A percentile compares a stretch with the other conserved stretches of the same genome.
phyloP scores from a whole-genome alignment of 2,329 filamentous ascomycete genomes.

The Xylaria sp. region DNA sequence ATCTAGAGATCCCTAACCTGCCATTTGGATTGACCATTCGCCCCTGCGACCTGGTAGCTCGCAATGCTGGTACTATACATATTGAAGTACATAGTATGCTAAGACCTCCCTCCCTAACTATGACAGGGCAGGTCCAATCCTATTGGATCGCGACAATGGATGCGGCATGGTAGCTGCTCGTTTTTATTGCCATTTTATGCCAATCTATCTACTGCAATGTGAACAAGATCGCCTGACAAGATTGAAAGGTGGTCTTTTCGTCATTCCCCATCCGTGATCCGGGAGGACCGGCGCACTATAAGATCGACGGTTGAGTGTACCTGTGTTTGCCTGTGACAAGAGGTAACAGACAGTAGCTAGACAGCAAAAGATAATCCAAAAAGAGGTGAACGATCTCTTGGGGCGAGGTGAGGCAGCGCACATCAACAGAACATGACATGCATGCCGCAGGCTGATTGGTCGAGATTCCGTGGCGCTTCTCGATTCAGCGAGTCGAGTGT shows the following conservation, averaged over 20 bases:
- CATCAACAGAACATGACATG: conserved; percentile 26
- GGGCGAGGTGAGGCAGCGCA: conserved; percentile 30
- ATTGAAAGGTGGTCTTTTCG: background rate
- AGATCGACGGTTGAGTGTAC: conserved; percentile 1
- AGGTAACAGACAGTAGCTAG: too few relatives aligned
- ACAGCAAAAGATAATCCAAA: background rate
- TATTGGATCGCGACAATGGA: conserved; percentile 26
- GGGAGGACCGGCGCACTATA: background rate
- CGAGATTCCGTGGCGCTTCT: conserved; percentile 32
- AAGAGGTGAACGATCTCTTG: conserved; percentile 6
- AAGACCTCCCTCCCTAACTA: conserved; percentile 5
- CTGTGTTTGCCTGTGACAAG: background rate
- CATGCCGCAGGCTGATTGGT: conserved; percentile 42
- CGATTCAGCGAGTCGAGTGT: conserved; percentile 42
- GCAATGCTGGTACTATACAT: background rate
- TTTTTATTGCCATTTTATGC: conserved; percentile 9
- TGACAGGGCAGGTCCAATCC: conserved; percentile 1
- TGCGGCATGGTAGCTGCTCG: conserved; percentile 24
- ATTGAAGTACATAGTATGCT: background rate
- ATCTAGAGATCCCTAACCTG: conserved; percentile 6
- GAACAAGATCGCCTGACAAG: background rate
- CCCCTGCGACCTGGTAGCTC: conserved; percentile 7
- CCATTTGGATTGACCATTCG: conserved; percentile 28
- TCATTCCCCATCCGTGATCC: background rate
- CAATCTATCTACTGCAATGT: background rate